These are phyloP conservation scores for Bruguiera hainesii DNA, from an alignment of 441 rosid species.

Conservation along the genomic window DNA sequence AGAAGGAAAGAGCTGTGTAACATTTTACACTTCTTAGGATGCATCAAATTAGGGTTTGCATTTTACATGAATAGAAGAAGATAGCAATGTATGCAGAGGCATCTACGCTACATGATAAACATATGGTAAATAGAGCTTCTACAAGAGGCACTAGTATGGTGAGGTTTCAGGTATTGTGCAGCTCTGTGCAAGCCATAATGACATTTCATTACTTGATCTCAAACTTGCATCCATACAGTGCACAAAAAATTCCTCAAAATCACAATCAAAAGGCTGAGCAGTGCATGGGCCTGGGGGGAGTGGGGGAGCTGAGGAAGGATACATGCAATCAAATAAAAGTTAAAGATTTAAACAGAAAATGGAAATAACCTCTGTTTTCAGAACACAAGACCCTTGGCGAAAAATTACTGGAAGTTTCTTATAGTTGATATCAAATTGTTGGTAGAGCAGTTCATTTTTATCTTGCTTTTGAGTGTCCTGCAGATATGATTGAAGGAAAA, in stretches of 20 bases:
- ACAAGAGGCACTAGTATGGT: neutral
- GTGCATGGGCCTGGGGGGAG: neutral
- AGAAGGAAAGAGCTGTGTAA: neutral
- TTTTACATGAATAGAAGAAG: no score
- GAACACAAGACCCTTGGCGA: constrained; percentile 84
- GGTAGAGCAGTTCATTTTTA: constrained; percentile 82
- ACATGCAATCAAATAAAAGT: neutral
- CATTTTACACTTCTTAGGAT: no score
- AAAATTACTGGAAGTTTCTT: constrained; percentile 59
- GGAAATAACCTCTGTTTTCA: constrained; percentile 60
- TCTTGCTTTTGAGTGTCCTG: constrained; percentile 80
- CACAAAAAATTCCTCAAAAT: neutral
- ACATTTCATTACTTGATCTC: neutral
- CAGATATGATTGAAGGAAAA: constrained; percentile 20
- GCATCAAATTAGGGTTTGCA: no score
- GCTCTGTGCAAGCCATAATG: neutral
- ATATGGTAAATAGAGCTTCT: neutral
- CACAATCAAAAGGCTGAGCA: neutral
- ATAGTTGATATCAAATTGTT: constrained; percentile 73
- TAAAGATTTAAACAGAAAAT: constrained; percentile 5
- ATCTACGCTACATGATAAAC: no score
- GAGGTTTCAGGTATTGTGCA: neutral
- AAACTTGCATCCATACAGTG: neutral
- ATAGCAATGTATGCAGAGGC: no score
- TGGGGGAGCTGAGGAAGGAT: neutral